Base-by-base conservation (phyloP, 768 basidiomycete genomes). In the Collybia mongolica region DNA sequence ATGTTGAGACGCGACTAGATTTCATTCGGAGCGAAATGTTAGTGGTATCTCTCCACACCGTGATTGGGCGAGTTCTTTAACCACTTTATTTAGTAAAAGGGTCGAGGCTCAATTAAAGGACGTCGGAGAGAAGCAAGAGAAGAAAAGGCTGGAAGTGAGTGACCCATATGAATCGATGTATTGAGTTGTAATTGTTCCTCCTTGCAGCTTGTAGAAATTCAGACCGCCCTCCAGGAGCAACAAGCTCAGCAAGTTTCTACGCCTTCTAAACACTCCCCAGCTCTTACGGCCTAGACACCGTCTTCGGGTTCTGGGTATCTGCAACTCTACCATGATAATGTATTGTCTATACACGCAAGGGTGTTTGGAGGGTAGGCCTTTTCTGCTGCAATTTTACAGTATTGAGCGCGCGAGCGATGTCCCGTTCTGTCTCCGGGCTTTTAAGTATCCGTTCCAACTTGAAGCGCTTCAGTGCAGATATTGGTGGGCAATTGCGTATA, bases 11-110 rank as follows among this genome's bases (percentile, higher is more conserved):
- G 42, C 84, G 96, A 7, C 70, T 98, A 28, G 90, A 90, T 51
- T 95, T 92, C 70, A 98, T 98, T 60, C 76, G 71, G 39, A 71
- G 83, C 49, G 94, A 98, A 68, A 93, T 95, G 95, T 96, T 49
- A 50, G 86, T 70, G 2, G 14, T 15, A 26, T 47, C 24, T 46
- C 12, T 22, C 17, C 37, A 37, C 24, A 44, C 12, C 37, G 38
- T 20, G n/a, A 6, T 14, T 35, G 19, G 23, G 1, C 23, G 26
- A 28, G 41, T 39, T 26, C 41, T n/a, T 49, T 32, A 45, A 42
- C 20, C n/a, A 47, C 45, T 42, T 51, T 28, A 9, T 28, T 55
- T 55, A 77, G 75, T 23, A 88, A 88, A 69, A 81, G 93, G 19
- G 82, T 93, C 1, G 95, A 97, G 67, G 65, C 60, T 6, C 90